Evolutionary conservation across 2,329 filamentous ascomycete genomes (phyloP).

Genomic region (Calonectria hongkongensis): DNA sequence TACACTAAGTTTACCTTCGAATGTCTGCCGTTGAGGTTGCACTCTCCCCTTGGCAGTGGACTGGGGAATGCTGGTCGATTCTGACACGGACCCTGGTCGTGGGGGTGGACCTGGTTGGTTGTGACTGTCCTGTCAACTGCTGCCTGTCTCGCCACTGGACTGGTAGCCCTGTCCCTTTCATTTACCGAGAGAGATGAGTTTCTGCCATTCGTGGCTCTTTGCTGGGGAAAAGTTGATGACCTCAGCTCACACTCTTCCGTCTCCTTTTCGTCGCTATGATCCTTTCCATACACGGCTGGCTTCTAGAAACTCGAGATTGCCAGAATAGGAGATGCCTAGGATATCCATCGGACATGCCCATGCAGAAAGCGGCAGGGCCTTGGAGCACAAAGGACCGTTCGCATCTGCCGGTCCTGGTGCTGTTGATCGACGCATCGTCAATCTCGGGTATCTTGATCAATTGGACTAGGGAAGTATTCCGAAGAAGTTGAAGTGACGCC

Average conservation of each 20-base stretch:
- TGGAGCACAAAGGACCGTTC: constrained; percentile 36
- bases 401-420: constrained; percentile 46
- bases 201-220: constrained; percentile 25
- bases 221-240: constrained; percentile 38
- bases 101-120: constrained; percentile 41
- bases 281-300: constrained; percentile 32
- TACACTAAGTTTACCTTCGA: constrained; percentile 39
- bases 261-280: constrained; percentile 40
- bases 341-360: constrained; percentile 44
- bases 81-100: constrained; percentile 52
- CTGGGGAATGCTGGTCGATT: constrained; percentile 56
- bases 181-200: constrained; percentile 49
- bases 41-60: constrained; percentile 48
- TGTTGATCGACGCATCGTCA: constrained; percentile 55
- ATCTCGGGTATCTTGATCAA: constrained; percentile 55
- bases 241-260: constrained; percentile 41
- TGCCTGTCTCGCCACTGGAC: constrained; percentile 43
- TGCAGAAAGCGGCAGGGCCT: constrained; percentile 43
- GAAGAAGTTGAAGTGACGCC: constrained; percentile 37
- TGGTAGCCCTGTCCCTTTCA: constrained; percentile 48
- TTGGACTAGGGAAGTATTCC: constrained; percentile 40
- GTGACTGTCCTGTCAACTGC: constrained; percentile 38
- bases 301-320: constrained; percentile 51
- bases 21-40: constrained; percentile 52
- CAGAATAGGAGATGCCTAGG: constrained; percentile 41